Evolutionary conservation across 306 rosid species (phyloP), one percentile per base, ranked within the genome.

Genomic region (Oemleria cerasiformis): DNA sequence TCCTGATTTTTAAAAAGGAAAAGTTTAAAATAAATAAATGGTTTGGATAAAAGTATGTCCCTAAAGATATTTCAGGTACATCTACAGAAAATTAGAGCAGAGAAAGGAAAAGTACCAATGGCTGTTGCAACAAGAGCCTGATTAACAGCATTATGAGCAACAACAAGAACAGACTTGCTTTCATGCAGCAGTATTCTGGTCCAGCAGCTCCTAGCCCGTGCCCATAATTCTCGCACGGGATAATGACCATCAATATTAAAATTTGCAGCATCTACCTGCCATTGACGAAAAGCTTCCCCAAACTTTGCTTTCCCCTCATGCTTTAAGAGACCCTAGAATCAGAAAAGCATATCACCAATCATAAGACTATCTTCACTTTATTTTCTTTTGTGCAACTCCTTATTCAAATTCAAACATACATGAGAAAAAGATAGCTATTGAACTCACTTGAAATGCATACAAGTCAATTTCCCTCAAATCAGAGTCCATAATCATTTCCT

Each of bases 71-170:
- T 9, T 17, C 15, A 15, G 63, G 62, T n/a, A 58, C 9, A 71
- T 20, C 55, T 65, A 44, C 71, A 41, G 51, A 25, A 77, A 63
- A 42, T 16, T 25, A 8, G 55, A 82, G 72, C 34, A 49, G 70
- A 81, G 60, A 65, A 58, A 9, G 38, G 48, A 81, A 63, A 17
- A 74, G 74, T 89, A 94, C 98, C 97, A 54, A 88, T 84, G 23
- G 96, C 95, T 41, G 97, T 88, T 63, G 97, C 94, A 86, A 94
- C 76, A 66, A 94, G 98, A 77, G 98, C 97, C 88, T 94, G 98
- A 85, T 91, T 94, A 72, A 94, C 97, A 80, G 98, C 98, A 82
- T 94, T 94, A 82, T 94, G 96, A 67, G 98, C 97, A 83, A 91
- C 96, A 86, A 94, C 91, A 70, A 94, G 96, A 80, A 91, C 83